A percentile compares a stretch with the other conserved stretches of the same genome.
Evolutionary conservation across 2,329 filamentous ascomycete species (phyloP).

Genomic region (Aspergillus fumigatiaffinis): DNA sequence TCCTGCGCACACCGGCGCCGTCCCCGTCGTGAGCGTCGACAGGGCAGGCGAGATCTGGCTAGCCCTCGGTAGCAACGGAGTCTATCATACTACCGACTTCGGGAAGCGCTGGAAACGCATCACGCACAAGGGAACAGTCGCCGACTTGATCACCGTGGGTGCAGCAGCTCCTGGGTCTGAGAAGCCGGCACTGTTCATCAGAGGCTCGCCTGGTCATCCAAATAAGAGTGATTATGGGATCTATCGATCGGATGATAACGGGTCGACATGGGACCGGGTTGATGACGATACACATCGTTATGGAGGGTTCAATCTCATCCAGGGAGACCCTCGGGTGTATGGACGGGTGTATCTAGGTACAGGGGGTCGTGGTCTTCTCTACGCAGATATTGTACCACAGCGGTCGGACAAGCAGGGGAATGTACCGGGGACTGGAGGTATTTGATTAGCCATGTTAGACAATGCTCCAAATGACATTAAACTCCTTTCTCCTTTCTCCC

Average conservation of each 20-base stretch:
- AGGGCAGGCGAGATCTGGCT: conserved; percentile 13
- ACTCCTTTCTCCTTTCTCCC: neutral
- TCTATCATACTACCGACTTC: conserved; percentile 11
- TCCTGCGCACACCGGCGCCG: conserved; percentile 3
- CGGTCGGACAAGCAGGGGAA: too few relatives aligned
- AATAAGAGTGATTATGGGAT: conserved; percentile 6
- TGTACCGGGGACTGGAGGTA: neutral
- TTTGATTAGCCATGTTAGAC: neutral
- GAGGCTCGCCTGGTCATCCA: neutral
- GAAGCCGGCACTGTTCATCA: conserved; percentile 1
- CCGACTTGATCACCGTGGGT: neutral
- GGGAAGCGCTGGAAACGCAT: conserved; percentile 1
- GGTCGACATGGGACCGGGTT: conserved; percentile 9
- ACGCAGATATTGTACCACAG: conserved; percentile 5
- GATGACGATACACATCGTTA: conserved; percentile 12
- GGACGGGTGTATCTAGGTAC: conserved; percentile 14
- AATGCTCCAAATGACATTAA: neutral
- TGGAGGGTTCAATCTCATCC: conserved; percentile 10
- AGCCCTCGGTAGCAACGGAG: conserved; percentile 5
- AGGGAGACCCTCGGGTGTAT: conserved; percentile 13
- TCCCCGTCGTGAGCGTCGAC: conserved; percentile 10
- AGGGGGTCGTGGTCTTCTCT: conserved; percentile 9
- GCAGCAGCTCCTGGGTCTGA: neutral
- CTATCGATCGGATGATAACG: conserved; percentile 13
- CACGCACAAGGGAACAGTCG: neutral